Evolutionary conservation across 345 rosid genomes (phyloP).

Genomic region (Aegle marmelos): DNA sequence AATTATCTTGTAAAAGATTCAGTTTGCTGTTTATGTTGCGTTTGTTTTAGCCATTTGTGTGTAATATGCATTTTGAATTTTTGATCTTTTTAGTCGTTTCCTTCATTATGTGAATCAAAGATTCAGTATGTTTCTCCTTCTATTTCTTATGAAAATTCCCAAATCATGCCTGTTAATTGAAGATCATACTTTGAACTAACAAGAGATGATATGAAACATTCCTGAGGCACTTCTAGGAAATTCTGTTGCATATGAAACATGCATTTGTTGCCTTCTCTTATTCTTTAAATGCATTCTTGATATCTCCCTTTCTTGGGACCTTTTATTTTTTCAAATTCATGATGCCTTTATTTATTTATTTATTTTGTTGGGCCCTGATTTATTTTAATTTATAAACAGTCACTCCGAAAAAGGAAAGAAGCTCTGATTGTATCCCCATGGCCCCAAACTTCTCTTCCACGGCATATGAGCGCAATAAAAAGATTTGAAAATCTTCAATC

Average conservation of each 20-base stretch:
- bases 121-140: too few species aligned
- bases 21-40: not conserved
- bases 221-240: not conserved
- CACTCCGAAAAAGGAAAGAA: slow-evolving; percentile 65
- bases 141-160: too few species aligned
- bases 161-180: not conserved
- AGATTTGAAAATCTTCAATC: slow-evolving; percentile 88
- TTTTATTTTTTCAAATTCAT: not conserved
- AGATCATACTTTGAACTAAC: not conserved
- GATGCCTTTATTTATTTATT: not conserved
- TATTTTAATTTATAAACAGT: slow-evolving; percentile 40
- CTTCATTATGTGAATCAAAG: too few species aligned
- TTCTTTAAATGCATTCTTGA: not conserved
- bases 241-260: not conserved
- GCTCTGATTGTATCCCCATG: slow-evolving; percentile 91
- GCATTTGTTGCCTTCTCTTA: not conserved
- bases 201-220: not conserved
- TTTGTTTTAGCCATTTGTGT: not conserved
- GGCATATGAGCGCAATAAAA: slow-evolving; percentile 47
- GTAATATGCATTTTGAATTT: not conserved
- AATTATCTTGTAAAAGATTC: not conserved
- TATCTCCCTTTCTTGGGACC: not conserved
- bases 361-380: not conserved
- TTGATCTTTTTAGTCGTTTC: not conserved
- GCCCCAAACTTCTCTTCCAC: slow-evolving; percentile 83